Base-by-base conservation (phyloP, 2,329 filamentous ascomycete species). In the Colletotrichum agaves region DNA sequence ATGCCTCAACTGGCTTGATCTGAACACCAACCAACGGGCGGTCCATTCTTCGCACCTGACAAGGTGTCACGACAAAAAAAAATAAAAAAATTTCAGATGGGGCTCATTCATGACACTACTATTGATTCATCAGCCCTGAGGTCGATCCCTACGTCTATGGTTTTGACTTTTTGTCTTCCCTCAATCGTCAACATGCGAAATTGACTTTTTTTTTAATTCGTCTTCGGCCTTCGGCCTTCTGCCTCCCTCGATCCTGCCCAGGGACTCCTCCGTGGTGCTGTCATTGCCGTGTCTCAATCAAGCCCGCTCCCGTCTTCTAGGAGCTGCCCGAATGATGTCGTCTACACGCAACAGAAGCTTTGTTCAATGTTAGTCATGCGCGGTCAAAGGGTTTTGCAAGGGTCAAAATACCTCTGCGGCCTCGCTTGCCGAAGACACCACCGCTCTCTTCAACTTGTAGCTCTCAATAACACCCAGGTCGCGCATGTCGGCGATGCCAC, bases 391-490 rank as follows among this genome's bases (percentile, higher is more conserved):
- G 6, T 27, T 27, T 5, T 27, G 27, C n/a, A 21, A n/a, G 21
- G 5, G 2, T 31, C 15, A 33, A 78, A 90, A 84, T 85, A 97
- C 93, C 88, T 99, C 96, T 72, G 96, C 94, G 70, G 96, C 96
- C 82, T 99, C 96, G 66, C 93, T 97, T 21, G 96, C 96, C 69
- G 94, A 97, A 60, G 92, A 97, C 58, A 99, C 96, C 61, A 99
- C 96, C n/a, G 96, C 96, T 78, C 90, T 91, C 88, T 99, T 99
- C 78, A 99, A 83, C 87, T 99, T 99, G 86, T 98, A 98, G 80
- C 93, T 97, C 84, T 99, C 96, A 73, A 99, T 91, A 31, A 99
- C 94, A 49, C 96, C 96, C 53, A 97, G 79, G 75, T 99, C 93
- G 61, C 95, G 88, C 96, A 99, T 99, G 76, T 99, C 96, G 12